These are phyloP conservation scores for Beauveria rudraprayagi DNA, from an alignment of 2,329 filamentous ascomycete species.

Conservation along the genomic window DNA sequence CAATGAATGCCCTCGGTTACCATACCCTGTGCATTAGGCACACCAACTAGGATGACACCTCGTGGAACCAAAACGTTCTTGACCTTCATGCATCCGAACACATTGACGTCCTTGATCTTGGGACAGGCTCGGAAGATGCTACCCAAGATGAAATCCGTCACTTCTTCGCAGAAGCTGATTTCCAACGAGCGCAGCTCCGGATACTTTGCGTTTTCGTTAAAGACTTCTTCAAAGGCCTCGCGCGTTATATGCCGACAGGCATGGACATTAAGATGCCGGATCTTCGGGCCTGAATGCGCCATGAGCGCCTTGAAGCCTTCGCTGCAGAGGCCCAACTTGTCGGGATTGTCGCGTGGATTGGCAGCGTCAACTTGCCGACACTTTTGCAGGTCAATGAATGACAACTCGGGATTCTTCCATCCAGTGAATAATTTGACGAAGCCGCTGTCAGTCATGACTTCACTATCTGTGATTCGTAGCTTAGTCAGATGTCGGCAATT, in stretches of 20 bases:
- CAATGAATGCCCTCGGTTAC: conserved; percentile 41
- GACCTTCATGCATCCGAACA: conserved; percentile 60
- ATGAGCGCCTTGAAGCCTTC: conserved; percentile 74
- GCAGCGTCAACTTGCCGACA: conserved; percentile 69
- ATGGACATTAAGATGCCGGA: conserved; percentile 67
- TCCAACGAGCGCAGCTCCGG: conserved; percentile 64
- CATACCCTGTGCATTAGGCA: conserved; percentile 53
- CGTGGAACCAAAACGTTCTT: conserved; percentile 44
- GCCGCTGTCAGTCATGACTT: conserved; percentile 64
- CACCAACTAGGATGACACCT: conserved; percentile 48
- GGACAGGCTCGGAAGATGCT: conserved; percentile 58
- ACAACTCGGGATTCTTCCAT: conserved; percentile 68
- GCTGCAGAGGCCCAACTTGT: conserved; percentile 65
- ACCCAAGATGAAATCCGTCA: conserved; percentile 57
- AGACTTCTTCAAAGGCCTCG: conserved; percentile 66
- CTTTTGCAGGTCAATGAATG: conserved; percentile 65
- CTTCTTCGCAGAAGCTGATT: conserved; percentile 64
- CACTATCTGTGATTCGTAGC: conserved; percentile 73
- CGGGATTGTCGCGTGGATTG: conserved; percentile 56
- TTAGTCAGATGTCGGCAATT: conserved; percentile 63
- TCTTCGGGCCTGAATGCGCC: conserved; percentile 63
- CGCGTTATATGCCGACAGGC: conserved; percentile 75
- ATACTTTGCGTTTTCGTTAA: conserved; percentile 53
- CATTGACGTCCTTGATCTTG: conserved; percentile 48
- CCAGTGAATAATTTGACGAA: conserved; percentile 64